Evolutionary conservation across 2,329 filamentous ascomycete genomes (phyloP).

Genomic region (Teratosphaeria epicoccoides): DNA sequence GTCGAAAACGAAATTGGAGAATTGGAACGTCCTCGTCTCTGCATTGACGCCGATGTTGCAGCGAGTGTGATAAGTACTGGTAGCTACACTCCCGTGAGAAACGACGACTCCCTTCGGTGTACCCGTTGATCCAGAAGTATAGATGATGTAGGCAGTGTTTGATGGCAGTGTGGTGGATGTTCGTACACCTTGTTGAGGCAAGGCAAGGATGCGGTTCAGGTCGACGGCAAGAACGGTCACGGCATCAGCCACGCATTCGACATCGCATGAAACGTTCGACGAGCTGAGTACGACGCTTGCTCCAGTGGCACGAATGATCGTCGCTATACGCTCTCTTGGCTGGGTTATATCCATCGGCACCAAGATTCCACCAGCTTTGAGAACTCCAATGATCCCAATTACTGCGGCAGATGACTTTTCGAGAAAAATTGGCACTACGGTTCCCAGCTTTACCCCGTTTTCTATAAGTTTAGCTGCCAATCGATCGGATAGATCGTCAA

Average conservation of each 20-base stretch:
- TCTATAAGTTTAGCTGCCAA: background rate
- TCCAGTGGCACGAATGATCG: background rate
- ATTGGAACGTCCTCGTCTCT: background rate
- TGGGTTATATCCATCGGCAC: background rate
- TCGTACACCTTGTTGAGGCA: background rate
- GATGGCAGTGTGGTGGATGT: background rate
- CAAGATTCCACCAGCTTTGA: background rate
- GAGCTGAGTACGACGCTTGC: background rate
- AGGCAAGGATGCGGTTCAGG: background rate
- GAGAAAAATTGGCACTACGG: background rate
- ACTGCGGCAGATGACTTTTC: background rate
- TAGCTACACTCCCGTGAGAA: background rate
- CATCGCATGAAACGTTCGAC: too few species aligned
- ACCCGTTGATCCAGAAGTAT: background rate
- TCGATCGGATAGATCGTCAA: background rate
- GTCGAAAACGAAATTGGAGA: background rate
- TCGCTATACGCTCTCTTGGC: background rate
- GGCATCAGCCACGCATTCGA: background rate
- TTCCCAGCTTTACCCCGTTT: background rate
- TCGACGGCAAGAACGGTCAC: background rate
- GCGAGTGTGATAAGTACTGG: background rate
- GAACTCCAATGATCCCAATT: background rate
- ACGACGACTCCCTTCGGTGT: background rate
- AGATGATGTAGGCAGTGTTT: background rate
- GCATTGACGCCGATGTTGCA: background rate